phyloP scores from a whole-genome alignment of 768 basidiomycete genomes.

The Dioszegia aurantiaca region DNA sequence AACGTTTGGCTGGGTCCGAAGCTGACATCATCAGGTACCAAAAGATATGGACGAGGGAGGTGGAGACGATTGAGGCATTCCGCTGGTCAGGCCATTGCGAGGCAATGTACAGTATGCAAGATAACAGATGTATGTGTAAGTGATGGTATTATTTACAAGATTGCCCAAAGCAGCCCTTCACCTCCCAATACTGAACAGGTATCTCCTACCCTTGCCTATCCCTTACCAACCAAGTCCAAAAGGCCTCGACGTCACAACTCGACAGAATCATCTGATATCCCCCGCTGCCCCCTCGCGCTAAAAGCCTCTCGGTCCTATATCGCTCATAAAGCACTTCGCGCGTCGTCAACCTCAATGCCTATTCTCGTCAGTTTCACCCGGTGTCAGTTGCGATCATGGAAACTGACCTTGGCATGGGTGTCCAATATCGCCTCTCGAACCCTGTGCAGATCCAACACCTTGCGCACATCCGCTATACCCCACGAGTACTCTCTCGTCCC shows the following conservation, averaged over 20 bases:
- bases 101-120: neutral
- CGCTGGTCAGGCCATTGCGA: too few species aligned
- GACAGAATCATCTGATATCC: neutral
- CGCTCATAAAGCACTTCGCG: constrained; percentile 66
- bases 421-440: constrained; percentile 78
- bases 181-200: too few species aligned
- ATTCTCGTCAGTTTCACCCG: neutral
- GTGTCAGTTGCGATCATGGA: neutral
- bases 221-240: too few species aligned
- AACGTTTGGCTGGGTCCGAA: too few species aligned
- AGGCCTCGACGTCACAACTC: neutral
- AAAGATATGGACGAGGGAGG: constrained; percentile 77
- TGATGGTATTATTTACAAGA: too few species aligned
- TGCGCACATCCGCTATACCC: constrained; percentile 82
- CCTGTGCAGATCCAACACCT: constrained; percentile 84
- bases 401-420: constrained; percentile 74
- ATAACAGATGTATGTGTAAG: too few species aligned
- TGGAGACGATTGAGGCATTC: constrained; percentile 22
- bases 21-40: constrained; percentile 58
- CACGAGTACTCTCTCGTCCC: constrained; percentile 70
- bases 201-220: too few species aligned
- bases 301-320: constrained; percentile 39
- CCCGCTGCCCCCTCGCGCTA: constrained; percentile 16
- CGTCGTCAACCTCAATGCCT: constrained; percentile 79
- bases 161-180: too few species aligned